Base-by-base conservation (phyloP, 176 grass and related monocot species). In the Microstegium vimineum region DNA sequence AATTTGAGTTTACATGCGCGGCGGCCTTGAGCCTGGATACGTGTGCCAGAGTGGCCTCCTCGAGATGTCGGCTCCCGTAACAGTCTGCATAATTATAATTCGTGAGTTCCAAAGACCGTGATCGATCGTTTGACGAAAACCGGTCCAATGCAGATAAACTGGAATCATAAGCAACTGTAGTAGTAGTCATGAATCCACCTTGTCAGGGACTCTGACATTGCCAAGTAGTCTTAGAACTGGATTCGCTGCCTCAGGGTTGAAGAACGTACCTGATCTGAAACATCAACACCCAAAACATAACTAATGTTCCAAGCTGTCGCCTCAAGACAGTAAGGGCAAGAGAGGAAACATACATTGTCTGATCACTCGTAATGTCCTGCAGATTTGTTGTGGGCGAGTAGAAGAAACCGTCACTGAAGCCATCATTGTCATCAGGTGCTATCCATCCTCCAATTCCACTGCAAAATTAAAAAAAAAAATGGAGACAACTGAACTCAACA, bases 361-460 rank as follows among this genome's bases (percentile, higher is more conserved):
- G 71, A 68, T 91, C 82, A 18, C 37, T 6, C 32, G 22, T 60
- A 6, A 90, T 63, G 37, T 88, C 82, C 25, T 74, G 49, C 36
- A 93, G 76, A 30, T 72, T 62, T 32, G 57, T 23, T 38, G 75
- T 54, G 5, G 75, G 69, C 0, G 75, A 89, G 30, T 0, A 2
- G 3, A 57, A 75, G 8, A 23, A 7, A 8, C 62, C 22, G 1
- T 34, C 10, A 26, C 32, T 26, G 11, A 6, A n/a, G 12, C 41
- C 52, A 56, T 14, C 80, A 34, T 42, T 79, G 28, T 89, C 76
- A 12, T 26, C 59, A 22, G 16, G 51, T 0, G 43, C 68, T 17
- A 94, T 22, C 73, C 86, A 90, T 23, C 91, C 91, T 42, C 69
- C 63, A 35, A 94, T 72, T n/a, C 72, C 79, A 69, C 86, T 91